A percentile compares a stretch with the other conserved stretches of the same genome.
phyloP scores from a whole-genome alignment of 768 basidiomycete genomes.

The Psilocybe sp. region DNA sequence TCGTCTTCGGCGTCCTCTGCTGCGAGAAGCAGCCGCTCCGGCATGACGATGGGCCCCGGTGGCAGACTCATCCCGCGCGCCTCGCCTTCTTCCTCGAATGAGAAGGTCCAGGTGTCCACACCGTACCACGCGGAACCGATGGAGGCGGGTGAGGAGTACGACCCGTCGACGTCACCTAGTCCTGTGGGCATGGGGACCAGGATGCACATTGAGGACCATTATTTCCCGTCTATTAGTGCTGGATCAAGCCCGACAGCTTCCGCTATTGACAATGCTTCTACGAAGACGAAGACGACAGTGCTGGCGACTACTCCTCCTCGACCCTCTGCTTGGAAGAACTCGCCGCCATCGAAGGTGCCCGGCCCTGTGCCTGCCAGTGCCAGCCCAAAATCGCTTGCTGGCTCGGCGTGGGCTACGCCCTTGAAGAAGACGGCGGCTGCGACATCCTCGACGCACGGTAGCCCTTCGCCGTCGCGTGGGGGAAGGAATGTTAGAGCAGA shows the following conservation, averaged over 20 bases:
- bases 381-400: not conserved
- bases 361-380: not conserved
- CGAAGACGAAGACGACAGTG: not conserved
- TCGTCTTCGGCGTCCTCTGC: slow-evolving; percentile 14
- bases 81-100: slow-evolving; percentile 35
- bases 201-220: slow-evolving; percentile 14
- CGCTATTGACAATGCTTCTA: not conserved
- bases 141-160: slow-evolving; percentile 42
- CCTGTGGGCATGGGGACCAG: not conserved
- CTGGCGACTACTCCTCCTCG: not conserved
- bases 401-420: not conserved
- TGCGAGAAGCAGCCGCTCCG: slow-evolving; percentile 15
- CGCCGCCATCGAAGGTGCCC: too few relatives aligned
- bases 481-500: slow-evolving; percentile 5
- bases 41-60: slow-evolving; percentile 13
- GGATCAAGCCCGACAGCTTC: slow-evolving; percentile 2
- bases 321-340: not conserved
- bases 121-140: slow-evolving; percentile 47
- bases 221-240: slow-evolving; percentile 17
- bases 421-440: not conserved
- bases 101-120: slow-evolving; percentile 58
- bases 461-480: not conserved
- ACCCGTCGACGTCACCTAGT: slow-evolving; percentile 17
- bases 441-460: not conserved
- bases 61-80: slow-evolving; percentile 26